Evolutionary conservation across 2,329 filamentous ascomycete species (phyloP).

Genomic region (Corinectria fuckeliana): DNA sequence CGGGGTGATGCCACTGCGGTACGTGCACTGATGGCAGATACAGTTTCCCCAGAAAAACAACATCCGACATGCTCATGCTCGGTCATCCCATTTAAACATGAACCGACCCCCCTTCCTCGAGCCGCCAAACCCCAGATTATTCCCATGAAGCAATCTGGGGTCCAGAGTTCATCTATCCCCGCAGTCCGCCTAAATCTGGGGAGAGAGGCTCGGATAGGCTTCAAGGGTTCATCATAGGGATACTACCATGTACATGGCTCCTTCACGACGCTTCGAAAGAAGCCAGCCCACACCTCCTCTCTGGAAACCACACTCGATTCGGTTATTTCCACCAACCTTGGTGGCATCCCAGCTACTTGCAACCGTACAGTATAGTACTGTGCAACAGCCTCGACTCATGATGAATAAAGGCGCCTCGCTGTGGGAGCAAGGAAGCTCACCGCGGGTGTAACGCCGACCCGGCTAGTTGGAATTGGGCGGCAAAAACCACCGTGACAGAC

Average conservation of each 20-base stretch:
- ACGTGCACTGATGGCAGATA: slow-evolving; percentile 23
- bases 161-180: slow-evolving; percentile 7
- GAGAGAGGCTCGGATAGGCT: neutral
- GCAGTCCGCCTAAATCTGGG: slow-evolving; percentile 6
- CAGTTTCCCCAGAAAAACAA: slow-evolving; percentile 16
- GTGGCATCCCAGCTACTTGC: slow-evolving; percentile 19
- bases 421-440: slow-evolving; percentile 23
- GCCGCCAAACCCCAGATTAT: neutral
- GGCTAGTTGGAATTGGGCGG: neutral
- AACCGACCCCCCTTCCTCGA: slow-evolving; percentile 8
- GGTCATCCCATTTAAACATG: slow-evolving; percentile 20
- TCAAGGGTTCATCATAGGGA: neutral
- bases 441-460: slow-evolving; percentile 18
- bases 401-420: slow-evolving; percentile 5
- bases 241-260: neutral
- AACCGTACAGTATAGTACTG: slow-evolving; percentile 18
- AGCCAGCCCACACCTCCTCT: slow-evolving; percentile 5
- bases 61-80: slow-evolving; percentile 21
- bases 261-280: neutral
- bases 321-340: neutral
- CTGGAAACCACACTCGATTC: slow-evolving; percentile 19
- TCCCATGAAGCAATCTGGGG: neutral
- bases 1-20: slow-evolving; percentile 28
- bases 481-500: neutral
- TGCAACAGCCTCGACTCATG: slow-evolving; percentile 11